Conservation (phyloP, 2,329 filamentous ascomycete species). For the Diplodia scrobiculata region DNA sequence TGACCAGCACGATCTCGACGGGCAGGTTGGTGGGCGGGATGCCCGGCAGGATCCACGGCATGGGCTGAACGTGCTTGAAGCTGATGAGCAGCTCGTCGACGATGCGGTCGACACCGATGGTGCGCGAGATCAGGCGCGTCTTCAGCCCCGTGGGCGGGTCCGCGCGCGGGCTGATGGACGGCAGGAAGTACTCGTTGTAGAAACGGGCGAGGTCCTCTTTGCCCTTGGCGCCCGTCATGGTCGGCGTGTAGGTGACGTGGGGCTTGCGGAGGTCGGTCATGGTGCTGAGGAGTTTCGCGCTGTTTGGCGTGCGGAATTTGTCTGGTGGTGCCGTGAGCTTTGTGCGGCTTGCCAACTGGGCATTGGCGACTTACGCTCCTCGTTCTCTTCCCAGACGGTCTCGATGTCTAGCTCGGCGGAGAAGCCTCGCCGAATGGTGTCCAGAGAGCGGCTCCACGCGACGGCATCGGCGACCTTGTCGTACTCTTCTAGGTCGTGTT, state of each 20-base stretch:
- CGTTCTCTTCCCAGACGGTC: conserved; percentile 48
- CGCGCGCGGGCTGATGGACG: conserved; percentile 40
- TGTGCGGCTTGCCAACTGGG: conserved; percentile 17
- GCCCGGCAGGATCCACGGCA: conserved; percentile 63
- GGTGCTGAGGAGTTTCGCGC: conserved; percentile 44
- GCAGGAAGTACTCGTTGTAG: conserved; percentile 61
- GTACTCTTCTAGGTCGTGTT: conserved; percentile 68
- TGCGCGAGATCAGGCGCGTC: conserved; percentile 58
- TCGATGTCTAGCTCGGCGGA: conserved; percentile 52
- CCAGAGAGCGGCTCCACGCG: conserved; percentile 68
- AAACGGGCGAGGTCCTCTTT: conserved; percentile 52
- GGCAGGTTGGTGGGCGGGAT: conserved; percentile 59
- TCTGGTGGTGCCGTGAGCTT: conserved; percentile 34
- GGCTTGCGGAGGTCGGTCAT: conserved; percentile 43
- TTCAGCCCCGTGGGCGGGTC: conserved; percentile 52
- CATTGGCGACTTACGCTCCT: conserved; percentile 37
- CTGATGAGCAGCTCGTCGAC: conserved; percentile 62
- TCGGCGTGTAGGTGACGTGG: conserved; percentile 49
- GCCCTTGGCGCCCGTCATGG: conserved; percentile 52
- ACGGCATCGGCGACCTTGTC: conserved; percentile 65
- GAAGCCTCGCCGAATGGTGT: conserved; percentile 63
- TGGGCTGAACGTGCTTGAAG: conserved; percentile 59
- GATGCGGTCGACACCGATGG: conserved; percentile 60
- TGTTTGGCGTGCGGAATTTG: conserved; percentile 43
- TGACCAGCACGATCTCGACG: conserved; percentile 61